Base-by-base conservation (phyloP, 2,329 filamentous ascomycete genomes). In the Microcyclospora tardicrescens region DNA sequence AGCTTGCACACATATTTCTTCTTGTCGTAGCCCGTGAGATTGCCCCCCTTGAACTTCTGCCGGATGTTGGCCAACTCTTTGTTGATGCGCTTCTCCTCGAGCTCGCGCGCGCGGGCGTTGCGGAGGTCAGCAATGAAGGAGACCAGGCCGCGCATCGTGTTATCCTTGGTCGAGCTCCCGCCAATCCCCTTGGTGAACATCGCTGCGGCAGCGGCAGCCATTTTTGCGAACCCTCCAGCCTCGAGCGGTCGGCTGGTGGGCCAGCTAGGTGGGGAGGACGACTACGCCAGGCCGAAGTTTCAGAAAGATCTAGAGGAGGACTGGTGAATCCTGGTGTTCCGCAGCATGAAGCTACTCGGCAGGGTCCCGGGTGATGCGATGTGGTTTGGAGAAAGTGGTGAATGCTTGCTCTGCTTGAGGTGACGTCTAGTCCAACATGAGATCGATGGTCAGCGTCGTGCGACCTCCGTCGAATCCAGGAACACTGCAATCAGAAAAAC, bases 1-100 rank as follows among this genome's bases (percentile, higher is more conserved):
- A 98, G 77, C 78, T 98, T 98, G 84, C 91, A 98, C 50, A 98
- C 91, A 61, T 98, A 98, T 82, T 98, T 98, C 75, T 98, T 98
- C 72, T 93, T 95, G 70, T 95, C 86, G 60, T 98, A 98, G 49
- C 91, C 93, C 59, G 81, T 94, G 42, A 98, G 69, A 58, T 74
- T 91, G 48, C 58, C 65, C 73, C 75, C 75, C 73, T 93, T 94
- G 71, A 96, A 98, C 66, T 96, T 96, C 67, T 95, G 85, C 57
- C 85, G 79, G 61, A 98, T 98, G 59, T 98, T 98, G 59, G 91
- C 91, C 61, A 98, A 67, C 68, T 98, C 91, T 69, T 98, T 98
- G 65, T 98, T 98, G 68, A 98, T 96, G 59, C 91, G 77, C 73
- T 98, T 98, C 70, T 98, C 91, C 62, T 98, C 91, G 46, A 98